Evolutionary conservation across 495 filamentous ascomycete genomes (phyloP).

Genomic region (Penicillium bovifimosum): DNA sequence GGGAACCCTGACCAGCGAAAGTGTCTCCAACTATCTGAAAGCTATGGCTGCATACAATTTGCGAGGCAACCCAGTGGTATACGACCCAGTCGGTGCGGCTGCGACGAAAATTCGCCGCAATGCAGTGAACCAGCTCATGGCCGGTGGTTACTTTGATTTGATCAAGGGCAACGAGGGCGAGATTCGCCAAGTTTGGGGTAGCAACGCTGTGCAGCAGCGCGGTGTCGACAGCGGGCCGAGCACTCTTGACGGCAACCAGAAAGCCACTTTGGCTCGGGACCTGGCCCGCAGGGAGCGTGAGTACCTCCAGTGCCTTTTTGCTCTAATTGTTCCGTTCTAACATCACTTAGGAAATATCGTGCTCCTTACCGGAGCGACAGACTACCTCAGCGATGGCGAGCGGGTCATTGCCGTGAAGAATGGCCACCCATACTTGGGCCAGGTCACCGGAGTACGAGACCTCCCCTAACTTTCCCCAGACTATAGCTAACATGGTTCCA

Average conservation of each 20-base stretch:
- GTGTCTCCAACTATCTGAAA: constrained; percentile 58
- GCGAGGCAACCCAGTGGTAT: constrained; percentile 66
- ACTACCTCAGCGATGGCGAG: constrained; percentile 73
- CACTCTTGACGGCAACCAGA: constrained; percentile 47
- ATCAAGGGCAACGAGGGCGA: constrained; percentile 97
- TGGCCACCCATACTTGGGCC: constrained; percentile 70
- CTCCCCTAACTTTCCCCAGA: background rate
- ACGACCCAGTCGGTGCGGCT: constrained; percentile 89
- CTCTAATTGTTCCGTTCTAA: background rate
- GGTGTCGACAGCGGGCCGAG: constrained; percentile 80
- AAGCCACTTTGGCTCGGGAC: constrained; percentile 54
- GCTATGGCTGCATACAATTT: constrained; percentile 75
- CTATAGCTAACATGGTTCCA: constrained; percentile 3
- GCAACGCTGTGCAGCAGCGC: constrained; percentile 56
- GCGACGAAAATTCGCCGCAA: constrained; percentile 69
- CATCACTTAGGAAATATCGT: constrained; percentile 52
- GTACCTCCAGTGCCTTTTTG: background rate
- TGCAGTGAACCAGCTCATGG: constrained; percentile 67
- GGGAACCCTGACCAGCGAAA: constrained; percentile 77
- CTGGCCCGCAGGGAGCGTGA: constrained; percentile 59
- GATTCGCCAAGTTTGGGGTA: constrained; percentile 64
- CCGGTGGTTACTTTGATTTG: constrained; percentile 69
- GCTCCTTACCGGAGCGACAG: constrained; percentile 77
- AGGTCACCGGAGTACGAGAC: constrained; percentile 63
- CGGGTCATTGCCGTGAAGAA: constrained; percentile 64